phyloP scores from a whole-genome alignment of 2,329 filamentous ascomycete genomes.

The Rhynchosporium secalis region DNA sequence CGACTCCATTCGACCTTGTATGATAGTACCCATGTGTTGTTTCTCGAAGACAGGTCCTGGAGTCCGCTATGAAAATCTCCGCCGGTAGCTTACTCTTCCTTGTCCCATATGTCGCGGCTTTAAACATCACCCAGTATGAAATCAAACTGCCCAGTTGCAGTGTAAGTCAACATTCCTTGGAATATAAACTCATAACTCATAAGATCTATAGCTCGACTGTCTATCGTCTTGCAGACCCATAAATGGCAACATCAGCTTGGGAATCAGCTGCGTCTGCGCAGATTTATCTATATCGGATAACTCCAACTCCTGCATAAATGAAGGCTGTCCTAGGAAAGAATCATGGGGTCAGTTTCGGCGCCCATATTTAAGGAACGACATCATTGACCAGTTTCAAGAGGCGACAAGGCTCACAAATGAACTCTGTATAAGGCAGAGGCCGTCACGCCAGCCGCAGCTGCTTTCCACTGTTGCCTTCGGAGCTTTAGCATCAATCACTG shows the following conservation, averaged over 20 bases:
- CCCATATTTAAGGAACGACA: neutral
- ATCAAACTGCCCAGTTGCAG: neutral
- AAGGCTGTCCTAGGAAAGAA: neutral
- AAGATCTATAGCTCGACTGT: neutral
- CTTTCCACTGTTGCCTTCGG: conserved; percentile 14
- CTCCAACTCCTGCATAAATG: conserved; percentile 1
- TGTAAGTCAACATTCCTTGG: neutral
- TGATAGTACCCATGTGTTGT: neutral
- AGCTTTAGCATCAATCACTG: neutral
- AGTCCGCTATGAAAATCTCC: conserved; percentile 1
- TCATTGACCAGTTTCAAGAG: conserved; percentile 7
- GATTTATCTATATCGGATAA: neutral
- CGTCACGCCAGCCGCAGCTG: conserved; percentile 11
- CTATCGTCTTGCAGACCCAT: conserved; percentile 2
- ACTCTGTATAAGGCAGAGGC: conserved; percentile 2
- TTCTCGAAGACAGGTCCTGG: neutral
- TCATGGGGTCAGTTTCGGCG: conserved; percentile 1
- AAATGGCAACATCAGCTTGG: neutral
- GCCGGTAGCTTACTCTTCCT: neutral
- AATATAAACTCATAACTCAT: neutral
- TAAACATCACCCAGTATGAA: conserved; percentile 1
- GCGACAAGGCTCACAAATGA: conserved; percentile 7
- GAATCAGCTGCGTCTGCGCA: neutral
- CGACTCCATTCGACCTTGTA: neutral
- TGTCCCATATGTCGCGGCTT: neutral